phyloP scores from a whole-genome alignment of 2,329 filamentous ascomycete species.

The Amauroascus niger region DNA sequence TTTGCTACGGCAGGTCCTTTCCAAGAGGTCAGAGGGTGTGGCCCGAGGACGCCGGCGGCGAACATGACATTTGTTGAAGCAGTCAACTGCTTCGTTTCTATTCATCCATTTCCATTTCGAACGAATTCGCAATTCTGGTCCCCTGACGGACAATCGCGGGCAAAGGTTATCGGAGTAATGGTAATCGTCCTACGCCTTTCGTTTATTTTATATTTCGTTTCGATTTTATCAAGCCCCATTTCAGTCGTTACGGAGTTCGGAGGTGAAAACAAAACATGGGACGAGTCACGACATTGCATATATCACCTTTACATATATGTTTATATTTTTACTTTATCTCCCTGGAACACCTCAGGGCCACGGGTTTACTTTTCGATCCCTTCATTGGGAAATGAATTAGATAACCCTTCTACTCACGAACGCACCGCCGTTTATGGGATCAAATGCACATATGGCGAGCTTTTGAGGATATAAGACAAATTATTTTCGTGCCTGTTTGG shows the following conservation, averaged over 20 bases:
- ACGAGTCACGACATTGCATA: slow-evolving; percentile 12
- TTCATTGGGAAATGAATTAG: not conserved
- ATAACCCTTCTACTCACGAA: not conserved
- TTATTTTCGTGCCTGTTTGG: not conserved
- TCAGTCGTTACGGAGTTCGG: slow-evolving; percentile 11
- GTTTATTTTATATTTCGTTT: slow-evolving; percentile 3
- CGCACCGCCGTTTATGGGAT: not conserved
- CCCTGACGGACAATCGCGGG: not conserved
- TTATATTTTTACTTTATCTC: slow-evolving; percentile 5
- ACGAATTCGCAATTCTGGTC: not conserved
- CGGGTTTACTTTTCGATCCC: not conserved
- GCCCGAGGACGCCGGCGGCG: slow-evolving; percentile 69
- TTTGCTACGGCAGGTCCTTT: slow-evolving; percentile 67
- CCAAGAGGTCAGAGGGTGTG: slow-evolving; percentile 75
- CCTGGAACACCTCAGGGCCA: not conserved
- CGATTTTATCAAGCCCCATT: not conserved
- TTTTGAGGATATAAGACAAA: not conserved
- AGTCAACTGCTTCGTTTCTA: not conserved
- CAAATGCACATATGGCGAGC: not conserved
- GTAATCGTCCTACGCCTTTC: not conserved
- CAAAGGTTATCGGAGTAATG: slow-evolving; percentile 3
- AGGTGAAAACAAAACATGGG: slow-evolving; percentile 9
- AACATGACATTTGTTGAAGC: slow-evolving; percentile 14
- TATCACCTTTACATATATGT: slow-evolving; percentile 7
- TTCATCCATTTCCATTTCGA: not conserved